Percentiles rank a stretch among this genome's conserved stretches.
phyloP scores from a whole-genome alignment of 768 basidiomycete genomes.

The Tephrocybe rancida region DNA sequence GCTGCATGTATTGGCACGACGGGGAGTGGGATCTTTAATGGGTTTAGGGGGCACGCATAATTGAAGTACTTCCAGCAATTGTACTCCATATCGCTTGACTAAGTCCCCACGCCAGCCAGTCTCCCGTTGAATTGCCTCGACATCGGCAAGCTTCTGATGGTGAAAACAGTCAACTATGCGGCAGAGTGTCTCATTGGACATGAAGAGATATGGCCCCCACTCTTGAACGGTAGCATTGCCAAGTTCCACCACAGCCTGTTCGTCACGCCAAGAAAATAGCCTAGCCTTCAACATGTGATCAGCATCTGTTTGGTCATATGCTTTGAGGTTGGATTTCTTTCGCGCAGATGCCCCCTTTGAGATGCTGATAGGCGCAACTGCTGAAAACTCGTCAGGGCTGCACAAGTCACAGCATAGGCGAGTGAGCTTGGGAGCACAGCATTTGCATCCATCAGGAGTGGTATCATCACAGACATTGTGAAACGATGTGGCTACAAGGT shows the following conservation, averaged over 20 bases:
- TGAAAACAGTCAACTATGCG: background rate
- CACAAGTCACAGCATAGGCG: too few relatives aligned
- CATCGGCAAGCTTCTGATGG: background rate
- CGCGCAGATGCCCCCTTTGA: too few relatives aligned
- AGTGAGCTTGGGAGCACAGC: background rate
- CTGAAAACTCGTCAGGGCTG: too few relatives aligned
- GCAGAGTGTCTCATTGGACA: background rate
- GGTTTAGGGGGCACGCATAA: background rate
- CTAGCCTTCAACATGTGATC: background rate
- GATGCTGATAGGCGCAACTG: background rate
- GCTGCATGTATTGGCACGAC: too few relatives aligned
- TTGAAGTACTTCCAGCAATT: background rate
- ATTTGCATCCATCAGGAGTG: background rate
- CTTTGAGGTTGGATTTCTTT: background rate
- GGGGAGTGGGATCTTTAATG: too few relatives aligned
- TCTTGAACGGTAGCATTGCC: background rate
- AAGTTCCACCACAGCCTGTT: background rate
- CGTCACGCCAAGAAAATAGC: background rate
- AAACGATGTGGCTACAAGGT: background rate
- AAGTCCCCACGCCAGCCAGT: background rate
- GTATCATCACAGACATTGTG: background rate
- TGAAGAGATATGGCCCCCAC: conserved; percentile 2
- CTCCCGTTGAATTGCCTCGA: background rate
- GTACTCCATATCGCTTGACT: background rate
- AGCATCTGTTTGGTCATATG: background rate